Evolutionary conservation across 2,329 filamentous ascomycete genomes (phyloP).

Genomic region (Hirsutella thompsonii): DNA sequence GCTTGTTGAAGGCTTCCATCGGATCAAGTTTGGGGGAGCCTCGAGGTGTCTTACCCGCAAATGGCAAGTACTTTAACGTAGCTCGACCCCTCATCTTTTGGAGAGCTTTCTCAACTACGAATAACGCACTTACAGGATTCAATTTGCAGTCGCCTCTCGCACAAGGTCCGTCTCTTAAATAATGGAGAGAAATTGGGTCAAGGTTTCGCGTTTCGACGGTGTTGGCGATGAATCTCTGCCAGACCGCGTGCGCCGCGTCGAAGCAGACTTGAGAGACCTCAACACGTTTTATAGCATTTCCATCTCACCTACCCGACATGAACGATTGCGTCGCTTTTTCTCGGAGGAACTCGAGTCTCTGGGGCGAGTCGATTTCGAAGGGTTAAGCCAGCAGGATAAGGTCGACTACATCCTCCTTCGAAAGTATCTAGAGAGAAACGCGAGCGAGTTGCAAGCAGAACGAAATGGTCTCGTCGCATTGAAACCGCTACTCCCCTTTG

Average conservation of each 20-base stretch:
- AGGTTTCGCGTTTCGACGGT: slow-evolving; percentile 4
- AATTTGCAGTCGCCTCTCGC: no score
- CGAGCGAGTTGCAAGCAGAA: slow-evolving; percentile 26
- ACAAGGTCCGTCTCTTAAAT: neutral
- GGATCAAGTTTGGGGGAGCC: no score
- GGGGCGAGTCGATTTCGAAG: slow-evolving; percentile 12
- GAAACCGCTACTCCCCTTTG: slow-evolving; percentile 30
- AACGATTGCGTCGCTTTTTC: slow-evolving; percentile 27
- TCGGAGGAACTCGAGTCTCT: slow-evolving; percentile 22
- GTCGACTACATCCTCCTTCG: slow-evolving; percentile 37
- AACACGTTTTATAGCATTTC: slow-evolving; percentile 34
- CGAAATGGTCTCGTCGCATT: slow-evolving; percentile 21
- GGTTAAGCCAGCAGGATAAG: slow-evolving; percentile 25
- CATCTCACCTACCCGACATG: slow-evolving; percentile 26
- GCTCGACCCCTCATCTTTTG: no score
- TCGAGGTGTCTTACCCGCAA: no score
- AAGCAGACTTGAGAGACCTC: slow-evolving; percentile 32
- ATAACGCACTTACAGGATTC: no score
- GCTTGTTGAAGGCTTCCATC: no score
- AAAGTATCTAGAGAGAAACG: slow-evolving; percentile 27
- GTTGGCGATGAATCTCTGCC: slow-evolving; percentile 18
- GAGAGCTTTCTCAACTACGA: no score
- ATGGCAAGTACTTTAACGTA: no score
- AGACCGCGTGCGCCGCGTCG: slow-evolving; percentile 29
- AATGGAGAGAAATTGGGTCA: slow-evolving; percentile 9